A percentile compares a stretch with the other conserved stretches of the same genome.
Conservation (phyloP, 495 filamentous ascomycete genomes). For the Evansstolkia leycettana region DNA sequence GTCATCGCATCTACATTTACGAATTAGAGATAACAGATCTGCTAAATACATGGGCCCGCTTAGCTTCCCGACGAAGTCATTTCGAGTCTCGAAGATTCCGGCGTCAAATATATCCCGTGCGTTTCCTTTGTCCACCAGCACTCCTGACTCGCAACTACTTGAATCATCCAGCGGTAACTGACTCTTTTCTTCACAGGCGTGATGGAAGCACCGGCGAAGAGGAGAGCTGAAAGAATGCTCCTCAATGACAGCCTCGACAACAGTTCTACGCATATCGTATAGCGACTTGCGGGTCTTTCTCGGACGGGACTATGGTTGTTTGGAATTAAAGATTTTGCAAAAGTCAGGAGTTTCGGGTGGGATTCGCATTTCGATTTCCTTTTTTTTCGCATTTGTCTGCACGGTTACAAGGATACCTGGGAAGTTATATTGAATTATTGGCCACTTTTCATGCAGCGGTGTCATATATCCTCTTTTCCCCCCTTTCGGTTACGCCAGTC, state of each 20-base stretch:
- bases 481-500: too few species aligned
- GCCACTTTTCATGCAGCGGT: too few species aligned
- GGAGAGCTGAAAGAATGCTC: constrained; percentile 17
- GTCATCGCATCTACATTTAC: too few species aligned
- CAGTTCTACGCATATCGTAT: too few species aligned
- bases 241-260: too few species aligned
- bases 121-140: constrained; percentile 7
- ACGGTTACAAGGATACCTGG: too few species aligned
- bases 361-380: neutral
- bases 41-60: neutral
- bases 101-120: constrained; percentile 57
- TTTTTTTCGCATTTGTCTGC: too few species aligned
- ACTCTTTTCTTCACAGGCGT: constrained; percentile 17
- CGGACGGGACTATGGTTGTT: too few species aligned
- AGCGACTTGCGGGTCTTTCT: too few species aligned
- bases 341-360: neutral
- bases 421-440: too few species aligned
- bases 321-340: constrained; percentile 1
- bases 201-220: constrained; percentile 42
- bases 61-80: constrained; percentile 54
- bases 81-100: constrained; percentile 51
- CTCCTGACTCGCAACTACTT: neutral
- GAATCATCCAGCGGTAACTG: neutral
- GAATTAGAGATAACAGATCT: too few species aligned
- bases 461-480: too few species aligned